These are phyloP conservation scores for Paecilomyces formosus DNA, from an alignment of 2,329 filamentous ascomycete genomes.

Conservation along the genomic window DNA sequence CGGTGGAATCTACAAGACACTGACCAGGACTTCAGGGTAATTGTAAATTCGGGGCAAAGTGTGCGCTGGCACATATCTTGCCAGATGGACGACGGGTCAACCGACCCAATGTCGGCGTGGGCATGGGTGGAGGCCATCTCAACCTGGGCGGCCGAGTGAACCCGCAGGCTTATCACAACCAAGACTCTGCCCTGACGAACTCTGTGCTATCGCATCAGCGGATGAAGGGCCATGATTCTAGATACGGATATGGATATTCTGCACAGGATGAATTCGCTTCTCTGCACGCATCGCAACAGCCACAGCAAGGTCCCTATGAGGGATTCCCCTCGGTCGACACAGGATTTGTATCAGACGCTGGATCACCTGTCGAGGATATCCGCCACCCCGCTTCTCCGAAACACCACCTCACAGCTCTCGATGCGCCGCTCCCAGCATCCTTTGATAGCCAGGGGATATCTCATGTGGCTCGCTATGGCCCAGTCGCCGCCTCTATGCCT, in stretches of 20 bases:
- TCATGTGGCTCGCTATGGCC: slow-evolving; percentile 79
- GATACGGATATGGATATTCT: slow-evolving; percentile 33
- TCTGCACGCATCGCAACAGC: slow-evolving; percentile 30
- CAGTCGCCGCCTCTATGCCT: slow-evolving; percentile 86
- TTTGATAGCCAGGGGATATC: slow-evolving; percentile 96
- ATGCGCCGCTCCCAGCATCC: slow-evolving; percentile 85
- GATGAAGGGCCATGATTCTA: slow-evolving; percentile 44
- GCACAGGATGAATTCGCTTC: slow-evolving; percentile 36
- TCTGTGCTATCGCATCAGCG: slow-evolving; percentile 59
- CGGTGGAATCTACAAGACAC: slow-evolving; percentile 4
- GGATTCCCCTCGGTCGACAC: slow-evolving; percentile 51
- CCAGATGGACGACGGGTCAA: slow-evolving; percentile 91
- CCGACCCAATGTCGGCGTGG: slow-evolving; percentile 48
- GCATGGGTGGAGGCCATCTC: slow-evolving; percentile 51
- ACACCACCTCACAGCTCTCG: slow-evolving; percentile 76
- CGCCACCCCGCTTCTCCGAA: slow-evolving; percentile 75
- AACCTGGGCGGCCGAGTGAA: slow-evolving; percentile 61
- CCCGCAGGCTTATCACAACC: slow-evolving; percentile 54
- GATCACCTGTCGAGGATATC: slow-evolving; percentile 70
- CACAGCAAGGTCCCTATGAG: slow-evolving; percentile 36
- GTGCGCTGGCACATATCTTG: slow-evolving; percentile 90
- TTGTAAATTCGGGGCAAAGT: slow-evolving; percentile 98
- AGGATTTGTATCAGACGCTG: slow-evolving; percentile 50
- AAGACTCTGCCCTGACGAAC: slow-evolving; percentile 66
- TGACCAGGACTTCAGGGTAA: slow-evolving; percentile 61